Conservation (phyloP, 441 rosid species). For the California macrophylla region DNA sequence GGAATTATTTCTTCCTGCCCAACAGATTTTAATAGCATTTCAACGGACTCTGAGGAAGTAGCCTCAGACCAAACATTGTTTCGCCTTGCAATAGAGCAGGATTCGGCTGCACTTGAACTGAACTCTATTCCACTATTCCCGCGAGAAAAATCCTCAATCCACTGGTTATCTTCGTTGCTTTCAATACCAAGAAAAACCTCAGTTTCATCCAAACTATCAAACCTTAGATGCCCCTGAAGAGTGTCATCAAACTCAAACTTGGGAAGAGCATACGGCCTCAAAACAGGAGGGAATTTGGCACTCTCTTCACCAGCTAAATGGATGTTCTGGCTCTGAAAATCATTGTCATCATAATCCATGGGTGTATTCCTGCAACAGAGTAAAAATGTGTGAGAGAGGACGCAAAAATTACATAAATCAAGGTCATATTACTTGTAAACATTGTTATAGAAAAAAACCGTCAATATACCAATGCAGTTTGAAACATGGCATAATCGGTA, state of each 20-base stretch:
- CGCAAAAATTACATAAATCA: not conserved
- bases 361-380: conserved; percentile 51
- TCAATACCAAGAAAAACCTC: conserved; percentile 93
- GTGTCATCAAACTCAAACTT: conserved; percentile 89
- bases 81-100: conserved; percentile 71
- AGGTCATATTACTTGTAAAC: not conserved
- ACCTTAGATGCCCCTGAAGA: conserved; percentile 69
- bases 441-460: not conserved
- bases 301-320: conserved; percentile 86
- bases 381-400: conserved; percentile 4
- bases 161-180: conserved; percentile 71
- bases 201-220: conserved; percentile 74
- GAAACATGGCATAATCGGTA: not conserved
- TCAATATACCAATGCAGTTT: not conserved
- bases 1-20: conserved; percentile 75
- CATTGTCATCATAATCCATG: conserved; percentile 99
- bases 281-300: conserved; percentile 63
- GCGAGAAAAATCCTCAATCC: conserved; percentile 90
- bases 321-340: conserved; percentile 89
- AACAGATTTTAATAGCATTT: conserved; percentile 94
- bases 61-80: conserved; percentile 99
- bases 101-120: conserved; percentile 64
- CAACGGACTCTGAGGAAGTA: conserved; percentile 94
- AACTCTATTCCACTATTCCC: conserved; percentile 67
- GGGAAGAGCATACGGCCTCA: conserved; percentile 73